Evolutionary conservation across 768 basidiomycete species (phyloP).

Genomic region (Chalciporus piperatus): DNA sequence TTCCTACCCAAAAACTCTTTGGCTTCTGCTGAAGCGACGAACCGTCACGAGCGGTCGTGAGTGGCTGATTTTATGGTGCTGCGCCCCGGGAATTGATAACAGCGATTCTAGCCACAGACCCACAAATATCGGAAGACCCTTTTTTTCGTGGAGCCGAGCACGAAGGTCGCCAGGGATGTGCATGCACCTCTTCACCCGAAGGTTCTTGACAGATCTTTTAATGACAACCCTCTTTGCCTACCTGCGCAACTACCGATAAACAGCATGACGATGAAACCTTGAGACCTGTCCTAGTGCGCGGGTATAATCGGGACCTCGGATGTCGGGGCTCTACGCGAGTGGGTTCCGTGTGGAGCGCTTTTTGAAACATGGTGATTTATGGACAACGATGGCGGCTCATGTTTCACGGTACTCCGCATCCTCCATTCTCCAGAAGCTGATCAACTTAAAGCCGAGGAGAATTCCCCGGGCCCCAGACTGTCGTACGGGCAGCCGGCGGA

Average conservation of each 20-base stretch:
- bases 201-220: slow-evolving; percentile 2
- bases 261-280: neutral
- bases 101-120: neutral
- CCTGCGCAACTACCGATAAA: neutral
- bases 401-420: neutral
- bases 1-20: slow-evolving; percentile 7
- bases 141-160: no score
- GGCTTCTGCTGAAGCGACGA: slow-evolving; percentile 2
- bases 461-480: neutral
- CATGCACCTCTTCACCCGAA: neutral
- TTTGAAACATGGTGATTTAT: neutral
- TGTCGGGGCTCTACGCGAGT: neutral
- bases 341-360: neutral
- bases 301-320: neutral
- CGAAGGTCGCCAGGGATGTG: no score
- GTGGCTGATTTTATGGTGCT: slow-evolving; percentile 5
- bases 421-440: neutral
- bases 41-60: slow-evolving; percentile 2
- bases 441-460: neutral
- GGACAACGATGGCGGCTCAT: neutral
- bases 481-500: neutral
- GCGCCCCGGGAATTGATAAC: slow-evolving; percentile 12
- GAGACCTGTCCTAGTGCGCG: no score
- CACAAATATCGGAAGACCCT: slow-evolving; percentile 9
- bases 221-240: neutral